These are phyloP conservation scores for Ottelia alismoides DNA, from an alignment of 106 monocot species.

Conservation along the genomic window DNA sequence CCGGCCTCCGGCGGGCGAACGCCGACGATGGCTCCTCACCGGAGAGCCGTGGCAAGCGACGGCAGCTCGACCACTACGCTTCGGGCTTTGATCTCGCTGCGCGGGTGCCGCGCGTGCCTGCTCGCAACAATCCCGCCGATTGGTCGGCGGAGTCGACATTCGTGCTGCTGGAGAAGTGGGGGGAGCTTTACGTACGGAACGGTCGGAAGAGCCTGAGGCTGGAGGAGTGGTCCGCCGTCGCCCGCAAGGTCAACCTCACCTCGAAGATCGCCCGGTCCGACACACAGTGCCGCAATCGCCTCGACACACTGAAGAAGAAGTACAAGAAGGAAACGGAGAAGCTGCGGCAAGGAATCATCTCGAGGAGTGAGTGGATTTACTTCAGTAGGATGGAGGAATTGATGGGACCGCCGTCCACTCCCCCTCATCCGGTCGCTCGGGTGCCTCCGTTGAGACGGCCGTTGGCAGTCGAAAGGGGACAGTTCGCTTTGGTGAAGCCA, in stretches of 20 bases:
- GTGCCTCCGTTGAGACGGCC: conserved; percentile 20
- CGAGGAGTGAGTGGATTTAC: no score
- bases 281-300: conserved; percentile 53
- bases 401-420: conserved; percentile 34
- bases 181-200: conserved; percentile 52
- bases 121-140: conserved; percentile 24
- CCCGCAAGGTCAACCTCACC: conserved; percentile 34
- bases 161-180: conserved; percentile 67
- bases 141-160: conserved; percentile 78
- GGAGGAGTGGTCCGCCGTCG: conserved; percentile 72
- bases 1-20: neutral
- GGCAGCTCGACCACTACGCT: conserved; percentile 36
- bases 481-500: conserved; percentile 30
- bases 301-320: conserved; percentile 73
- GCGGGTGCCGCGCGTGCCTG: conserved; percentile 13
- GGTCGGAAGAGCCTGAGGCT: conserved; percentile 55
- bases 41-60: conserved; percentile 46
- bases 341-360: conserved; percentile 6
- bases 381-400: no score
- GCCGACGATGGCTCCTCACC: conserved; percentile 10
- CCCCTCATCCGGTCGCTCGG: conserved; percentile 1
- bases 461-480: conserved; percentile 42
- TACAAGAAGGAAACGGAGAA: conserved; percentile 72
- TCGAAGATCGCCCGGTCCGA: conserved; percentile 35
- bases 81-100: conserved; percentile 67